These are phyloP conservation scores for Eleusine coracana DNA, from an alignment of 176 grass and related monocot genomes.

Conservation along the genomic window DNA sequence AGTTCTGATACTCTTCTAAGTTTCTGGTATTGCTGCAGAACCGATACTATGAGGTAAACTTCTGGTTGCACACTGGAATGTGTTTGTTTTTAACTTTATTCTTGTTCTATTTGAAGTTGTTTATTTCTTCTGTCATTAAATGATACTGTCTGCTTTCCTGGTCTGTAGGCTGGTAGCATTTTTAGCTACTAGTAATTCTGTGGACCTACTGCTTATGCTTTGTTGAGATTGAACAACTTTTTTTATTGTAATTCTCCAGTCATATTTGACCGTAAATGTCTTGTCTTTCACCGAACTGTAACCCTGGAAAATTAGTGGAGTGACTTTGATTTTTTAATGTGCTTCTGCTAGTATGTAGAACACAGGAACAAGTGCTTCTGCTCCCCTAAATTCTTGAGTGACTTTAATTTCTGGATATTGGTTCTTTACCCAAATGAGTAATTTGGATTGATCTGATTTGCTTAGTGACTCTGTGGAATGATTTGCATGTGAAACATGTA, in stretches of 20 bases:
- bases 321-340: too few species aligned
- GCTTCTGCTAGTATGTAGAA: neutral
- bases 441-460: conserved; percentile 11
- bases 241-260: neutral
- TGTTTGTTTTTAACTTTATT: conserved; percentile 3
- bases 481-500: neutral
- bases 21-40: conserved; percentile 12
- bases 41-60: neutral
- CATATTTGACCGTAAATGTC: conserved; percentile 1
- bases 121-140: neutral
- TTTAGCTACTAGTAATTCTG: neutral
- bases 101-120: neutral
- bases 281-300: neutral
- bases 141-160: neutral
- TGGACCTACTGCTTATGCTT: neutral
- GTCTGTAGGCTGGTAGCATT: neutral
- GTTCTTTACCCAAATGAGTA: neutral
- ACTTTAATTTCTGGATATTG: conserved; percentile 18
- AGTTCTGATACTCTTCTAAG: conserved; percentile 16
- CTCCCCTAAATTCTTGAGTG: neutral
- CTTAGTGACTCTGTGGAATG: neutral
- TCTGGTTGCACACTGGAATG: conserved; percentile 6
- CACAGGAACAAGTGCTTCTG: neutral
- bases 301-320: neutral
- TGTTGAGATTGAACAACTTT: too few species aligned